Evolutionary conservation across 2,329 filamentous ascomycete genomes (phyloP).

Genomic region (Pseudodiploospora longispora): DNA sequence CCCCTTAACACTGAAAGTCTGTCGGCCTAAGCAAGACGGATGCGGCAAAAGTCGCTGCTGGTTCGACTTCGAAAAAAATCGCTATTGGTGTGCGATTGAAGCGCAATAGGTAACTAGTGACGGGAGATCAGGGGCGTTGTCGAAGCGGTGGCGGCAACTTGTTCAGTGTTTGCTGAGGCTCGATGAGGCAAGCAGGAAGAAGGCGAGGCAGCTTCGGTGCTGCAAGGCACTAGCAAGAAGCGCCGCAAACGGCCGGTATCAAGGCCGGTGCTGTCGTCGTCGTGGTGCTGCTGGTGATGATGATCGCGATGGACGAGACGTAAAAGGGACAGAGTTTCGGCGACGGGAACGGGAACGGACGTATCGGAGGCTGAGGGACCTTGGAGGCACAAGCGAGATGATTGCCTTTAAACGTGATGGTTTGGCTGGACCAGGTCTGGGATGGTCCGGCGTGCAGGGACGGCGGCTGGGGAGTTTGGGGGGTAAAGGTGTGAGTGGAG

Average conservation of each 20-base stretch:
- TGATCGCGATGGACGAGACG: background rate
- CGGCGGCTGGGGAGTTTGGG: constrained; percentile 16
- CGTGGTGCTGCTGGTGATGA: background rate
- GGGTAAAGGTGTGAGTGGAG: constrained; percentile 32
- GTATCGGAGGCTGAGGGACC: constrained; percentile 39
- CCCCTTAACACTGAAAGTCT: too few relatives aligned
- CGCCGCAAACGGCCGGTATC: constrained; percentile 7
- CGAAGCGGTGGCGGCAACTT: too few relatives aligned
- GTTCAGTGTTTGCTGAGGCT: too few relatives aligned
- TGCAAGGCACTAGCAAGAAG: constrained; percentile 5
- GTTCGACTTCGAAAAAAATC: too few relatives aligned
- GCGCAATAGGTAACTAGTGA: too few relatives aligned
- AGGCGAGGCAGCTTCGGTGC: constrained; percentile 4
- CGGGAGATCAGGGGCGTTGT: too few relatives aligned
- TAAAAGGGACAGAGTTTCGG: constrained; percentile 11
- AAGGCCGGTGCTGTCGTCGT: background rate
- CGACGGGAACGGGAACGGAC: constrained; percentile 16
- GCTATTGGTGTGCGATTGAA: too few relatives aligned
- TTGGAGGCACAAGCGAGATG: constrained; percentile 45
- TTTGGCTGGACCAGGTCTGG: constrained; percentile 25
- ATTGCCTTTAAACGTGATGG: constrained; percentile 38
- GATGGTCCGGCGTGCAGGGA: constrained; percentile 19
- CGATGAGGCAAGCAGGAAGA: background rate
- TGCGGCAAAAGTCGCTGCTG: too few relatives aligned
- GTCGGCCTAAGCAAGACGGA: too few relatives aligned